Evolutionary conservation across 257 asterid genomes (phyloP).

Genomic region (Lycium barbarum): DNA sequence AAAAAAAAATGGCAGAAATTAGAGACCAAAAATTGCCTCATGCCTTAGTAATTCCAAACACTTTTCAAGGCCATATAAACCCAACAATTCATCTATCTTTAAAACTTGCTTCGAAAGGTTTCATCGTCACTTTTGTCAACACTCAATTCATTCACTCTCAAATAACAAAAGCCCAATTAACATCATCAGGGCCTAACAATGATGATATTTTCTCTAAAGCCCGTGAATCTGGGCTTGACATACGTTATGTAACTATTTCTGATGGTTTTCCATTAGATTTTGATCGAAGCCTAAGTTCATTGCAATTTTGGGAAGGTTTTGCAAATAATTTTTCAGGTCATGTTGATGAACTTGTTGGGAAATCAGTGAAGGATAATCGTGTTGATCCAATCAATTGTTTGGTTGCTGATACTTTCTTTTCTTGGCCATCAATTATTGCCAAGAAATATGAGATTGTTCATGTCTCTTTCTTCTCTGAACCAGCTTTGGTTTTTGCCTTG

Average conservation of each 20-base stretch:
- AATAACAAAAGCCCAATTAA: neutral
- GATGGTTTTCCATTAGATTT: conserved; percentile 11
- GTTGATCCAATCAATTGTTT: conserved; percentile 40
- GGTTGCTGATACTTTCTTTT: conserved; percentile 52
- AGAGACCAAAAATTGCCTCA: neutral
- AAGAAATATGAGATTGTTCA: conserved; percentile 42
- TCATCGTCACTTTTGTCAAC: conserved; percentile 13
- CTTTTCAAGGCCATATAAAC: conserved; percentile 34
- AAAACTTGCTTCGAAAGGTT: conserved; percentile 36
- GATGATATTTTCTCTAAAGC: neutral
- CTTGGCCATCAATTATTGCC: conserved; percentile 51
- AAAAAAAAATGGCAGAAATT: neutral
- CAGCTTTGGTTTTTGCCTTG: conserved; percentile 52
- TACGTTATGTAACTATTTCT: neutral
- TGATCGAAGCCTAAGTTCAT: neutral
- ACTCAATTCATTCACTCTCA: conserved; percentile 12
- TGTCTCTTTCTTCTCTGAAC: conserved; percentile 61
- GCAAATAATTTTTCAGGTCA: neutral
- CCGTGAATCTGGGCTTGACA: neutral
- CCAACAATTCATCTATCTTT: conserved; percentile 21
- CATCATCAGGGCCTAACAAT: neutral
- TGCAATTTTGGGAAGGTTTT: neutral
- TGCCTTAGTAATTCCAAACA: conserved; percentile 29
- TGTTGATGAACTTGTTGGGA: neutral
- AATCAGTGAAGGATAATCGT: neutral